These are phyloP conservation scores for Hibiscus mutabilis DNA, from an alignment of 345 rosid genomes.

Conservation along the genomic window DNA sequence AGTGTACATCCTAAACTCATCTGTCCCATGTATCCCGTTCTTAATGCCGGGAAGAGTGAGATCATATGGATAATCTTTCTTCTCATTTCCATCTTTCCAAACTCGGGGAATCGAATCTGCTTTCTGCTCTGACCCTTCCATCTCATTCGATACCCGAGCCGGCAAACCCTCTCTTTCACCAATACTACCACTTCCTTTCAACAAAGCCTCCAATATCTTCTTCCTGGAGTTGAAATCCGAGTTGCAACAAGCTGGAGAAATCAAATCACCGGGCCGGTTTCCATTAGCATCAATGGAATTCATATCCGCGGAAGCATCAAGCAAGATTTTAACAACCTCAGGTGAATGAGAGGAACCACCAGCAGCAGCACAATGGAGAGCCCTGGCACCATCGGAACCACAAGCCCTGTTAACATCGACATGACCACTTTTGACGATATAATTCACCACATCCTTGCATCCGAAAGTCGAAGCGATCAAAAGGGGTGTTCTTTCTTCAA, in stretches of 20 bases:
- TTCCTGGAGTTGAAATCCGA: constrained; percentile 27
- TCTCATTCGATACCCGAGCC: constrained; percentile 4
- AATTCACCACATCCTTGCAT: neutral
- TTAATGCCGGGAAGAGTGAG: constrained; percentile 47
- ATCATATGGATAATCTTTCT: constrained; percentile 86
- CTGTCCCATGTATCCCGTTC: neutral
- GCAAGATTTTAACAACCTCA: constrained; percentile 59
- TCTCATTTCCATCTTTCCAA: constrained; percentile 48
- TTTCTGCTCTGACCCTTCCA: neutral
- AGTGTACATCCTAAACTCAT: neutral
- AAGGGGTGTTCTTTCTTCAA: neutral
- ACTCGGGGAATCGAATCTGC: neutral
- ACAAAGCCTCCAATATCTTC: constrained; percentile 46
- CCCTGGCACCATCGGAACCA: neutral
- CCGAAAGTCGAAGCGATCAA: neutral
- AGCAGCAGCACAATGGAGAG: neutral
- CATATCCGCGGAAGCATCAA: constrained; percentile 46
- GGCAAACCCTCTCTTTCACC: constrained; percentile 23
- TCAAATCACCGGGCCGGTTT: constrained; percentile 50
- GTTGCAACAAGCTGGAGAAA: constrained; percentile 20
- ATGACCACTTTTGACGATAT: neutral
- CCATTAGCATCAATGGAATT: constrained; percentile 52
- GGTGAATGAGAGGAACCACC: constrained; percentile 29
- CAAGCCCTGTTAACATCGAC: neutral
- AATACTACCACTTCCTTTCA: constrained; percentile 29